Base-by-base conservation (phyloP, 805 yeast species). In the Candida verbasci region DNA sequence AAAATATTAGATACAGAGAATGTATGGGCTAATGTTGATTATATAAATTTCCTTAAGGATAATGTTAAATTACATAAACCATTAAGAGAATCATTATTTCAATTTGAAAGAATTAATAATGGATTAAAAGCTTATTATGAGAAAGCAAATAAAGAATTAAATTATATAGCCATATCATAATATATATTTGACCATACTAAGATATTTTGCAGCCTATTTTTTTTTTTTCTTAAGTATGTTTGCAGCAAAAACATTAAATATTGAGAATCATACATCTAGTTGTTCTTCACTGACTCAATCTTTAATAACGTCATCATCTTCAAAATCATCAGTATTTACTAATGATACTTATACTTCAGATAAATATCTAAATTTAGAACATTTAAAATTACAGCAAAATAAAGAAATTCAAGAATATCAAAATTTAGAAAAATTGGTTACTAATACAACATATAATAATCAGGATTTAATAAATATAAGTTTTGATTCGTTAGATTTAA, bases 401-500 rank as follows among this genome's bases (percentile, higher is more conserved):
- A 23, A 23, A 23, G 22, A 31, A 24, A 8, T 31, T 10, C 15
- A 23, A 24, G 34, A 31, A 31, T 31, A 31, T 31, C 34, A 31
- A 31, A 31, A 23, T 23, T 31, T 31, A 24, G 34, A 31, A 17
- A 23, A 31, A 31, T 12, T 22, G 9, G 6, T 31, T 14, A 17
- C 7, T 12, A 15, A 5, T 25, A 8, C 9, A 25, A 10, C 6
- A 4, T 7, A 23, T 10, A 6, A 23, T 7, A 8, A 9, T 8
- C 21, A 18, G 8, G 14, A 30, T 20, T 30, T 21, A 12, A 15
- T 31, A 5, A 31, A 31, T 15, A 16, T 31, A 15, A 24, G 24
- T 3, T 39, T 39, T 35, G 42, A 39, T 29, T 22, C 42, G n/a
- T 17, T 39, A 9, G 31, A 31, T 31, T 34, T 34, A 31, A 29